Conservation (phyloP, 2,329 filamentous ascomycete species). For the Fusarium tupiense region DNA sequence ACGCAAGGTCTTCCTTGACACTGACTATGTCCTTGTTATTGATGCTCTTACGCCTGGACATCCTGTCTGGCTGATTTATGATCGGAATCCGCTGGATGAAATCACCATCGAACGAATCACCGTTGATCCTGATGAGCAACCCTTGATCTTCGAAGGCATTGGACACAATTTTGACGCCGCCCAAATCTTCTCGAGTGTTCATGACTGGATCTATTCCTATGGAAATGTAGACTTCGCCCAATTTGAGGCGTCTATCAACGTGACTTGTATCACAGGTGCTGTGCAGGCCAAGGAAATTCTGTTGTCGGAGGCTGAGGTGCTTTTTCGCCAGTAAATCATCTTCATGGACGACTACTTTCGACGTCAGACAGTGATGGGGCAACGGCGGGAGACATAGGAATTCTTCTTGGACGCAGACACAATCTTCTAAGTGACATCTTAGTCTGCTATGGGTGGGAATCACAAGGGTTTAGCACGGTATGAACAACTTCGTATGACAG, state of each 20-base stretch:
- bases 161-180: neutral
- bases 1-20: too few relatives aligned
- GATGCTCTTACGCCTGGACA: neutral
- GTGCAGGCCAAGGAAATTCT: neutral
- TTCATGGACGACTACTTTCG: neutral
- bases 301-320: fast-evolving
- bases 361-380: neutral
- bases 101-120: too few relatives aligned
- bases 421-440: neutral
- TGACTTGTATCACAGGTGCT: neutral
- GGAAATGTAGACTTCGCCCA: neutral
- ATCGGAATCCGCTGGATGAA: neutral
- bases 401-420: neutral
- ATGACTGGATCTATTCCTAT: neutral
- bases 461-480: neutral
- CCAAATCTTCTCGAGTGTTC: neutral
- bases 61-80: neutral
- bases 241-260: neutral
- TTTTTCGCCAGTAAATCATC: neutral
- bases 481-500: neutral
- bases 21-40: neutral
- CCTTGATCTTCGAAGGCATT: neutral
- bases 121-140: too few relatives aligned
- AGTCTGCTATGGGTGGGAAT: fast-evolving
- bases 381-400: neutral